Percentiles rank a stretch among this genome's conserved stretches.
Conservation (phyloP, 2,329 filamentous ascomycete species). For the Phialocephala sp. region DNA sequence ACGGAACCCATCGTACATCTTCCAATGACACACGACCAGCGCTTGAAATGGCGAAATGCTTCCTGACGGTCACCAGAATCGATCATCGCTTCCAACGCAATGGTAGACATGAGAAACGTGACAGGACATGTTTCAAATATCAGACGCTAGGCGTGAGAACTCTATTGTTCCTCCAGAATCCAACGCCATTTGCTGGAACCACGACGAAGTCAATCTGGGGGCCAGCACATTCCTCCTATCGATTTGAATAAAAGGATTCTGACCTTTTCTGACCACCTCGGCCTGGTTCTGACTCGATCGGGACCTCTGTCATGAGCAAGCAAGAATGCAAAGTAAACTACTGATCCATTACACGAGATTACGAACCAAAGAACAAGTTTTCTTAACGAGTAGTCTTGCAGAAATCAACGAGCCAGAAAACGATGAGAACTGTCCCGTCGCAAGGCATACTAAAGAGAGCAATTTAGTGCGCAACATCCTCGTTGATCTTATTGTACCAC, state of each 20-base stretch:
- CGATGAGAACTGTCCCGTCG: not conserved
- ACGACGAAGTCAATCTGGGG: not conserved
- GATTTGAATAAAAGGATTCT: not conserved
- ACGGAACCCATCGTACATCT: not conserved
- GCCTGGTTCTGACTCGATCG: not conserved
- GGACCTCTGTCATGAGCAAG: not conserved
- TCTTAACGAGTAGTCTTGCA: not conserved
- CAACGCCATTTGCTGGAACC: not conserved
- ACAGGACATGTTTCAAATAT: not conserved
- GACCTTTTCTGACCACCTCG: not conserved
- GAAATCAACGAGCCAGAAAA: not conserved
- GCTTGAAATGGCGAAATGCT: not conserved
- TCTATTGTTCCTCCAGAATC: not conserved
- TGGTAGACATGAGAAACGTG: not conserved
- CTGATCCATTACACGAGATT: not conserved
- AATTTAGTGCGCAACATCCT: not conserved
- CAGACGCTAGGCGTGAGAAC: not conserved
- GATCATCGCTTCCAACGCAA: not conserved
- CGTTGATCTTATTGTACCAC: not conserved
- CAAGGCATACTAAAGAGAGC: not conserved
- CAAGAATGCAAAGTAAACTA: not conserved
- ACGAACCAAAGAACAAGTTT: not conserved
- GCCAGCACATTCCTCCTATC: not conserved
- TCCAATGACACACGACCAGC: not conserved
- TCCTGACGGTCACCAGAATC: constrained; percentile 1